A percentile compares a stretch with the other conserved stretches of the same genome.
Evolutionary conservation across 2,329 filamentous ascomycete species (phyloP).

Genomic region (Myriosclerotinia scirpicola): DNA sequence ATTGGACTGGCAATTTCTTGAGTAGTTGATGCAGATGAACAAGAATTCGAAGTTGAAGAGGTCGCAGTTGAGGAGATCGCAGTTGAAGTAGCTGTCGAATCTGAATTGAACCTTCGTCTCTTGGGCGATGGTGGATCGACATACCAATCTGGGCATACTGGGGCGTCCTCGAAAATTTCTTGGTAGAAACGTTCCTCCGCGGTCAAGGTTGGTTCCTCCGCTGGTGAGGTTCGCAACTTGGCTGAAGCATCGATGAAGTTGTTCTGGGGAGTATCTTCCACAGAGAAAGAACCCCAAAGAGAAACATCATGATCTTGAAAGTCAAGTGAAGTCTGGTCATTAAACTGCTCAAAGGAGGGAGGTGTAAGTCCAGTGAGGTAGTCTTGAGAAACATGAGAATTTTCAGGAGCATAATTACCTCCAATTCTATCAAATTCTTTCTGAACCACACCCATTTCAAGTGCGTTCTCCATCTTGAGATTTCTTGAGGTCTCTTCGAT

Average conservation of each 20-base stretch:
- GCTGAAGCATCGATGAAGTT: not conserved
- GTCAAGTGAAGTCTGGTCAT: conserved; percentile 13
- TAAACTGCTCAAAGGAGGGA: conserved; percentile 24
- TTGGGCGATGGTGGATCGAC: not conserved
- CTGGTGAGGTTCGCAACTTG: no score
- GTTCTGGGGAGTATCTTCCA: not conserved
- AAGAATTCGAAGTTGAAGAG: no score
- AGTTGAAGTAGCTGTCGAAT: not conserved
- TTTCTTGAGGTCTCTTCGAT: conserved; percentile 20
- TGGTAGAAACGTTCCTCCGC: no score
- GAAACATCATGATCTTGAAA: conserved; percentile 9
- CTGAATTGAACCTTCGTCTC: conserved; percentile 15
- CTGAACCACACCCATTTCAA: conserved; percentile 4
- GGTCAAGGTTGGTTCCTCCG: no score
- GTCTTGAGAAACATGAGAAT: conserved; percentile 12
- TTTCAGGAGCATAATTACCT: conserved; percentile 26
- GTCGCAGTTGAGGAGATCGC: no score
- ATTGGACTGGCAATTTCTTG: conserved; percentile 3
- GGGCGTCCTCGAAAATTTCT: not conserved
- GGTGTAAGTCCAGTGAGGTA: conserved; percentile 24
- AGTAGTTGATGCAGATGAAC: not conserved
- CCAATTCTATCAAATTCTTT: conserved; percentile 13
- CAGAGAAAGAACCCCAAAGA: not conserved
- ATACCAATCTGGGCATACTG: conserved; percentile 6
- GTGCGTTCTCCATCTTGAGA: conserved; percentile 20